Conservation (phyloP, 805 yeast genomes). For the Metschnikowia noctiluminum region DNA sequence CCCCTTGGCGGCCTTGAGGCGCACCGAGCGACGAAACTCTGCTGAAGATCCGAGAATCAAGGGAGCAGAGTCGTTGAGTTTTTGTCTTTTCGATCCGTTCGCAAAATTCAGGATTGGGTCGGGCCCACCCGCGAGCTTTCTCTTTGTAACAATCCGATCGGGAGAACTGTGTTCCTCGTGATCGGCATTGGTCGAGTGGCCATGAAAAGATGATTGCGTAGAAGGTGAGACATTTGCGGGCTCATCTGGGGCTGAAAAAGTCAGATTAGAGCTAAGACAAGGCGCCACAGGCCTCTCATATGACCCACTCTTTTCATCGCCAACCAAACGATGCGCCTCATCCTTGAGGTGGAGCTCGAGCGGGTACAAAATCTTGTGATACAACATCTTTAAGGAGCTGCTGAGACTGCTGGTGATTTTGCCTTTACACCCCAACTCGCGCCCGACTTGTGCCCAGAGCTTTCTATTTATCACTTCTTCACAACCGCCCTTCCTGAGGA, state of each 20-base stretch:
- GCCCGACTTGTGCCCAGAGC: slow-evolving; percentile 79
- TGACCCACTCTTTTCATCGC: not conserved
- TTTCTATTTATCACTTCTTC: slow-evolving; percentile 59
- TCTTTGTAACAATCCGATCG: too few relatives aligned
- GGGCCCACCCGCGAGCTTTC: too few relatives aligned
- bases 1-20: slow-evolving; percentile 48
- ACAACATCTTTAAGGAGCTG: slow-evolving; percentile 60
- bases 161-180: too few relatives aligned
- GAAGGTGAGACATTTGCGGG: too few relatives aligned
- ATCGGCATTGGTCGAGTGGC: too few relatives aligned
- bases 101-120: too few relatives aligned
- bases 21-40: slow-evolving; percentile 45
- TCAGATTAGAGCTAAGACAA: too few relatives aligned
- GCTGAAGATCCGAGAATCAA: slow-evolving; percentile 44
- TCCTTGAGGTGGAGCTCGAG: slow-evolving; percentile 24
- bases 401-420: slow-evolving; percentile 69
- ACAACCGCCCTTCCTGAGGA: slow-evolving; percentile 65
- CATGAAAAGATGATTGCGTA: too few relatives aligned
- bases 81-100: slow-evolving; percentile 6
- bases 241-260: too few relatives aligned
- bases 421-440: slow-evolving; percentile 75
- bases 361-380: slow-evolving; percentile 41
- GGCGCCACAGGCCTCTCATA: too few relatives aligned
- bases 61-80: slow-evolving; percentile 24
- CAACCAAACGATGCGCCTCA: slow-evolving; percentile 3